phyloP scores from a whole-genome alignment of 352 stramenopile genomes.

The Chrysophaeum taylorii region DNA sequence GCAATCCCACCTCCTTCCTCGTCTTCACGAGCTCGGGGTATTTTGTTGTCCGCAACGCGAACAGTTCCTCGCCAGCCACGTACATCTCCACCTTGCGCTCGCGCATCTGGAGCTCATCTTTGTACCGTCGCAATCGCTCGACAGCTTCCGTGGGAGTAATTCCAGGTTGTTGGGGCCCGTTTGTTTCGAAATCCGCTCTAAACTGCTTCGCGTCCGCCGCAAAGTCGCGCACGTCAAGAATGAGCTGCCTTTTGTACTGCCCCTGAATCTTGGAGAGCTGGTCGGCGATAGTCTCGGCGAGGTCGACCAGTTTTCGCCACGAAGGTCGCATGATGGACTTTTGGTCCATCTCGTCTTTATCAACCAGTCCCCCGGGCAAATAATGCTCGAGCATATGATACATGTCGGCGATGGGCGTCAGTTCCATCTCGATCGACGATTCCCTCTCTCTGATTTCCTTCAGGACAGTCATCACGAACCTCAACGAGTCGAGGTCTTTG shows the following conservation, averaged over 20 bases:
- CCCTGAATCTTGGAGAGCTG: slow-evolving; percentile 64
- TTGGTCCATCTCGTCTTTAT: slow-evolving; percentile 74
- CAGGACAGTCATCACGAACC: slow-evolving; percentile 66
- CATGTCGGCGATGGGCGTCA: slow-evolving; percentile 72
- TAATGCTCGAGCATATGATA: slow-evolving; percentile 75
- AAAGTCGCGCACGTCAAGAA: slow-evolving; percentile 71
- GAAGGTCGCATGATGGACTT: slow-evolving; percentile 64
- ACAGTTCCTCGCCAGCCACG: slow-evolving; percentile 67
- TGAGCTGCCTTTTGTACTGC: slow-evolving; percentile 74
- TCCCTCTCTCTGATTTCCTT: slow-evolving; percentile 68
- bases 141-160: slow-evolving; percentile 64
- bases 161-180: slow-evolving; percentile 36
- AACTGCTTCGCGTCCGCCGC: slow-evolving; percentile 55
- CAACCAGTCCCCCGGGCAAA: slow-evolving; percentile 57
- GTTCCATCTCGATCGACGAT: slow-evolving; percentile 71
- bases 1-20: slow-evolving; percentile 64
- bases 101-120: slow-evolving; percentile 57
- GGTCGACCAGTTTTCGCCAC: slow-evolving; percentile 72
- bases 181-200: slow-evolving; percentile 30
- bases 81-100: slow-evolving; percentile 73
- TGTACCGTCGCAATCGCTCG: slow-evolving; percentile 65
- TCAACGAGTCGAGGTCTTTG: slow-evolving; percentile 56
- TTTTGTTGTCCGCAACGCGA: slow-evolving; percentile 56
- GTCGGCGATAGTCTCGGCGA: slow-evolving; percentile 72
- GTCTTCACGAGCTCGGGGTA: slow-evolving; percentile 63